phyloP scores from a whole-genome alignment of 2,329 filamentous ascomycete genomes.

The Ilyonectria destructans region DNA sequence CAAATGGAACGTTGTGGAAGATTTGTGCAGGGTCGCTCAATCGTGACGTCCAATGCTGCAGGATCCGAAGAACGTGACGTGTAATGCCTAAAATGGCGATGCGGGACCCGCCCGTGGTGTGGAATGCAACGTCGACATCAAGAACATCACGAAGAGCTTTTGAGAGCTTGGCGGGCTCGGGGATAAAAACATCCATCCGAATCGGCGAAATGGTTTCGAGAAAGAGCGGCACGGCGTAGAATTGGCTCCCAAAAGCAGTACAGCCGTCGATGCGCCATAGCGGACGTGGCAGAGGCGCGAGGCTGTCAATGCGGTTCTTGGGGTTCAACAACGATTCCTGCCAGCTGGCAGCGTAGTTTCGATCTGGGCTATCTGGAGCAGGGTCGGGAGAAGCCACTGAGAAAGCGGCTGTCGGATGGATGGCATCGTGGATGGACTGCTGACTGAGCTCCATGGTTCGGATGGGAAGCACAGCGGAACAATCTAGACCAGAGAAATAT shows the following conservation, averaged over 20 bases:
- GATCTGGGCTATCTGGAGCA: conserved; percentile 4
- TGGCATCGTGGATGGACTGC: conserved; percentile 68
- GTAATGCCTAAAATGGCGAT: conserved; percentile 68
- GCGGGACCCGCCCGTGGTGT: conserved; percentile 67
- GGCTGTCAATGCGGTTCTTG: conserved; percentile 73
- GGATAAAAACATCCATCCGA: conserved; percentile 73
- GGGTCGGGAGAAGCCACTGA: conserved; percentile 35
- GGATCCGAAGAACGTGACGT: conserved; percentile 68
- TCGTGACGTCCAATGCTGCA: conserved; percentile 66
- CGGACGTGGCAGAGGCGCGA: conserved; percentile 61
- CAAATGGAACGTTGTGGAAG: conserved; percentile 69
- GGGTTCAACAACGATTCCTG: conserved; percentile 69
- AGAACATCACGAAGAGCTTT: conserved; percentile 62
- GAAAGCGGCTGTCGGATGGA: conserved; percentile 73
- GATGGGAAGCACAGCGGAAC: conserved; percentile 24
- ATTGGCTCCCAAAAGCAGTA: conserved; percentile 71
- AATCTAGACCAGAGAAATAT: conserved; percentile 24
- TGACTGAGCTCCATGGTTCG: conserved; percentile 69
- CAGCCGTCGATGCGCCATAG: conserved; percentile 74
- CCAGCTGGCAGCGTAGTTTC: conserved; percentile 56
- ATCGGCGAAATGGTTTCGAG: conserved; percentile 63
- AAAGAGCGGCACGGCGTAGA: conserved; percentile 71
- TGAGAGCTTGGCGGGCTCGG: conserved; percentile 63
- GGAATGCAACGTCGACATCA: conserved; percentile 67
- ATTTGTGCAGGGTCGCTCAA: conserved; percentile 50